These are phyloP conservation scores for Sclerotinia subarctica DNA, from an alignment of 2,329 filamentous ascomycete genomes.

Conservation along the genomic window DNA sequence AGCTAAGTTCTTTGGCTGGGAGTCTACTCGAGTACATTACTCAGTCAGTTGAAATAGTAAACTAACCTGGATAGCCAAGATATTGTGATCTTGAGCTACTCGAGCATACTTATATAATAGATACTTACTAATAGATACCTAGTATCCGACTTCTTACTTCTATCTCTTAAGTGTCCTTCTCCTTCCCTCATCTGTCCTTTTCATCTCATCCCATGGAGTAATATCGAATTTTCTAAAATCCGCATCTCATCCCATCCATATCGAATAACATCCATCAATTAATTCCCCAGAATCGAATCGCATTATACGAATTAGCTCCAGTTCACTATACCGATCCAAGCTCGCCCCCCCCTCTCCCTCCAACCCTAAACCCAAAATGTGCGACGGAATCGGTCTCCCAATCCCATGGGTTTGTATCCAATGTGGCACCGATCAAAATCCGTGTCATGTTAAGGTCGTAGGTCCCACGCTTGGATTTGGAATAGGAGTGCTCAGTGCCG, in stretches of 20 bases:
- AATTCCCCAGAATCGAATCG: not conserved
- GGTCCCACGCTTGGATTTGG: slow-evolving; percentile 51
- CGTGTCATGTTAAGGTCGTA: slow-evolving; percentile 55
- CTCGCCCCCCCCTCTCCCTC: not conserved
- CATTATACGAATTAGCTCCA: not conserved
- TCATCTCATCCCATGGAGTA: not conserved
- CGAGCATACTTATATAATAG: not conserved
- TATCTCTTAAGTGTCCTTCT: not conserved
- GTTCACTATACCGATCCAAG: not conserved
- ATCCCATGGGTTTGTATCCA: slow-evolving; percentile 35
- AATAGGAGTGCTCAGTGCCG: slow-evolving; percentile 48
- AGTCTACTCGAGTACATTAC: too few species aligned
- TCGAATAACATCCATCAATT: not conserved
- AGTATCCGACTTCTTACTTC: not conserved
- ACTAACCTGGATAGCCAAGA: not conserved
- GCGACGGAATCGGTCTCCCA: slow-evolving; percentile 19
- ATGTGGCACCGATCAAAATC: slow-evolving; percentile 55
- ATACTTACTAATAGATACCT: not conserved
- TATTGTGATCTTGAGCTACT: not conserved
- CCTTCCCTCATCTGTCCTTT: not conserved
- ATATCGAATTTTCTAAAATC: not conserved
- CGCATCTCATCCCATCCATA: not conserved
- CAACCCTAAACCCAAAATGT: slow-evolving; percentile 14
- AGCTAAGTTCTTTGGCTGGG: too few species aligned
- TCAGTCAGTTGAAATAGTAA: not conserved